These are phyloP conservation scores for Trypanosoma caninum DNA, from an alignment of 208 protist genomes.

Conservation along the genomic window DNA sequence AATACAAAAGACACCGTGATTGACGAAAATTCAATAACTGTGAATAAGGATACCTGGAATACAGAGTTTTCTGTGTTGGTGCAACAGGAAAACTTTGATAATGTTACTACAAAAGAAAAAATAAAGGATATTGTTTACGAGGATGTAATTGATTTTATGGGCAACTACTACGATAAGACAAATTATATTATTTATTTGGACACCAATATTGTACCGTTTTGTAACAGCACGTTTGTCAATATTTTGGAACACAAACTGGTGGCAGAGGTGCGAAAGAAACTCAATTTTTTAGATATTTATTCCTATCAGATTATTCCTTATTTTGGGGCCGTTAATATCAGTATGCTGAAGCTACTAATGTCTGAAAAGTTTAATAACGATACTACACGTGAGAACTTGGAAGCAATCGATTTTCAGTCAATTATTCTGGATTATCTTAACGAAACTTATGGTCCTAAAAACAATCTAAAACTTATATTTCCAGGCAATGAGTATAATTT, in stretches of 20 bases:
- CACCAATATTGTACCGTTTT: conserved; percentile 45
- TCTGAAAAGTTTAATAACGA: conserved; percentile 44
- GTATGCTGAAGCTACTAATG: conserved; percentile 66
- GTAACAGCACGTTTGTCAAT: conserved; percentile 39
- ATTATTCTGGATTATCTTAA: conserved; percentile 13
- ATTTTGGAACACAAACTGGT: conserved; percentile 31
- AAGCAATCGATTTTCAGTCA: conserved; percentile 14
- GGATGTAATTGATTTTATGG: conserved; percentile 21
- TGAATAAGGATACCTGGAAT: conserved; percentile 33
- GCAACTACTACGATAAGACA: conserved; percentile 55
- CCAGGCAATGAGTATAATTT: conserved; percentile 27
- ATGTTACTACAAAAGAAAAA: conserved; percentile 9
- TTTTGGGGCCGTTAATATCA: conserved; percentile 42
- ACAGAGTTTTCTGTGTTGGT: conserved; percentile 41
- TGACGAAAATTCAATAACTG: conserved; percentile 8
- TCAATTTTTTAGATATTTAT: conserved; percentile 63
- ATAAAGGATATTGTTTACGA: conserved; percentile 23
- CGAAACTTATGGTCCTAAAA: conserved; percentile 15
- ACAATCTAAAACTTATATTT: conserved; percentile 26
- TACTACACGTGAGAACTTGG: conserved; percentile 31
- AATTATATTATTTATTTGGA: conserved; percentile 51
- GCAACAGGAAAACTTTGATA: conserved; percentile 41
- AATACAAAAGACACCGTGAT: conserved; percentile 22
- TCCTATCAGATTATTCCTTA: conserved; percentile 24
- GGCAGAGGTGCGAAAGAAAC: conserved; percentile 14